phyloP scores from a whole-genome alignment of 768 basidiomycete species.

The Pholiota microspora region DNA sequence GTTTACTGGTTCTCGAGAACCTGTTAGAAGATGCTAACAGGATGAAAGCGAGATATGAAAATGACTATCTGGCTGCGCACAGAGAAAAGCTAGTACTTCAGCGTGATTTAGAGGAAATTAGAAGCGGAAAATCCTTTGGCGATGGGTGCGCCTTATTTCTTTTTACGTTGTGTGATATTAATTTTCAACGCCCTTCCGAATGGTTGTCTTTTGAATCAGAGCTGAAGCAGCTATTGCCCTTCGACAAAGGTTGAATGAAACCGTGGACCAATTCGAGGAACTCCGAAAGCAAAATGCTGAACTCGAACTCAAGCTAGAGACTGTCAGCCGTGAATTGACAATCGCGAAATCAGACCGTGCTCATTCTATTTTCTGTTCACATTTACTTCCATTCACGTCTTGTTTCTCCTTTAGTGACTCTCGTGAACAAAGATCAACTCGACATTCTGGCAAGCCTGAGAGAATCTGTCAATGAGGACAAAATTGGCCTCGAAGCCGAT shows the following conservation, averaged over 20 bases:
- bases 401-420: constrained; percentile 57
- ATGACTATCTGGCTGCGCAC: constrained; percentile 82
- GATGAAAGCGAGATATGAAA: constrained; percentile 87
- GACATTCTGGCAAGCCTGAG: constrained; percentile 85
- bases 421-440: constrained; percentile 92
- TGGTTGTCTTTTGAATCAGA: constrained; percentile 33
- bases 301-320: constrained; percentile 68
- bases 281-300: constrained; percentile 68
- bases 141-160: constrained; percentile 60
- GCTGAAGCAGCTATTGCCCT: constrained; percentile 87
- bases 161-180: constrained; percentile 5
- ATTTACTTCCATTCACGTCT: constrained; percentile 6
- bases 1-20: constrained; percentile 85
- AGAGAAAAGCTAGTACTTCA: constrained; percentile 79
- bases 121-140: constrained; percentile 79
- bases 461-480: constrained; percentile 88
- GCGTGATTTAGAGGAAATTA: constrained; percentile 83
- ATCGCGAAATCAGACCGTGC: constrained; percentile 84
- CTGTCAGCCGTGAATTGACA: constrained; percentile 64
- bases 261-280: constrained; percentile 74
- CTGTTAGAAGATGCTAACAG: constrained; percentile 87
- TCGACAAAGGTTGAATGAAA: constrained; percentile 84
- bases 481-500: constrained; percentile 69
- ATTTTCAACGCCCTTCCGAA: neutral
- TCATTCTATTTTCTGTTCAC: constrained; percentile 22